Evolutionary conservation across 2,329 filamentous ascomycete genomes (phyloP), one percentile per base, ranked within the genome.

Genomic region (Aspergillus bombycis): DNA sequence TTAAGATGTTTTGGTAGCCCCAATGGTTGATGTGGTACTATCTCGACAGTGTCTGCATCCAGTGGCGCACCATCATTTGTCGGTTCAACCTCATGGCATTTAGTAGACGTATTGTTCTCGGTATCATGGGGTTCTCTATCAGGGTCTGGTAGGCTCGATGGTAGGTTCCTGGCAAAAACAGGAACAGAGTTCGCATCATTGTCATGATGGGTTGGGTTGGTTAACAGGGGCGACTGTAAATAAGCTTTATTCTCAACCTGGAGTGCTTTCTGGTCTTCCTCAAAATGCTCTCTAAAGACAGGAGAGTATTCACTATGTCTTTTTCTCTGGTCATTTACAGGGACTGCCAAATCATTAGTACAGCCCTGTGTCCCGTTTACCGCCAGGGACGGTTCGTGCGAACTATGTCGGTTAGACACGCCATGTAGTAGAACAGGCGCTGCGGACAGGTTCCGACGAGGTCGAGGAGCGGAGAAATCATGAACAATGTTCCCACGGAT

Each of bases 401-500:
- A 30, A 56, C 62, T 65, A 28, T 50, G 38, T 28, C 46, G 54
- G 48, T 56, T 57, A 21, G 30, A 38, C n/a, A 59, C 64, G 43
- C 70, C 67, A 16, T 60, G 66, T 19, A 59, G 48, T 38, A 66
- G 62, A n/a, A 66, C 66, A 14, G 68, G 66, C 11, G 70, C 66
- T 12, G 68, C 65, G 10, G 74, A 75, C 14, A 77, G 61, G 65
- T 78, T 76, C 10, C 76, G 73, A 60, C 83, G 81, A 48, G 81
- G 77, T 58, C 86, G 80, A 7, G 87, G 88, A 4, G 84, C 85
- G 56, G 86, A 88, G 72, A 89, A 90, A 69, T 90, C 88, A 75
- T 90, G 87, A 1, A 89, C 82, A 26, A 87, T 83, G 56, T 85
- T 88, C 21, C 87, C 88, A 58, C 85, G 83, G 63, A 89, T 89